Evolutionary conservation across 768 basidiomycete species (phyloP), one percentile per base, ranked within the genome.

Genomic region (Pleurotus eryngii): DNA sequence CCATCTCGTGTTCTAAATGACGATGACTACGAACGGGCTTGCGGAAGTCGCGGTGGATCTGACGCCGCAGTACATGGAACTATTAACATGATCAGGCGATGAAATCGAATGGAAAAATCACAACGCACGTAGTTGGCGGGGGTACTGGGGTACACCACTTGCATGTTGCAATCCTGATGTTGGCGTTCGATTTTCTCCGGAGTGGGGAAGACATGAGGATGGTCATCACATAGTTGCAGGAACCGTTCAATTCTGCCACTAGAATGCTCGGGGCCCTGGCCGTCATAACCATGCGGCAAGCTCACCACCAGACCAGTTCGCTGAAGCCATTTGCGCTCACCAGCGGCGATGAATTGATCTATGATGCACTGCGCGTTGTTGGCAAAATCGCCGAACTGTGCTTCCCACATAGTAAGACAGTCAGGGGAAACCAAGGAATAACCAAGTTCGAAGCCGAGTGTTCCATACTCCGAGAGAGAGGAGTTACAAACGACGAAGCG

Each of bases 111-210:
- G 18, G 14, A n/a, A 2, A 15, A 30, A n/a, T 39, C 15, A 56
- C 1, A 38, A 68, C 81, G 61, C 68, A 89, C 87, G 72, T 96
- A 96, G 80, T 96, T 98, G 50, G 95, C 90, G 6, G 97, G 95
- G 0, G 96, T 96, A 22, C 95, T 95, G 4, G 95, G 92, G 74
- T 98, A 98, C 26, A 96, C 93, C 63, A 99, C 89, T 75, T 98
- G 97, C 92, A 98, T 93, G 70, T 98, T 99, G 74, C 95, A 97
- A 70, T 99, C 97, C 76, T 99, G 97, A 68, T 98, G 95, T 66
- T 97, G 95, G 47, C 97, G 77, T 67, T 95, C 92, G 59, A 95
- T 74, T 78, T 96, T 97, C 72, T 95, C 85, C 1, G 82, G 82
- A 0, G 86, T 85, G 1, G 96, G 96, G 85, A 85, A 98, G 59